These are phyloP conservation scores for Yarrowia sp. DNA, from an alignment of 805 yeast genomes.

Conservation along the genomic window DNA sequence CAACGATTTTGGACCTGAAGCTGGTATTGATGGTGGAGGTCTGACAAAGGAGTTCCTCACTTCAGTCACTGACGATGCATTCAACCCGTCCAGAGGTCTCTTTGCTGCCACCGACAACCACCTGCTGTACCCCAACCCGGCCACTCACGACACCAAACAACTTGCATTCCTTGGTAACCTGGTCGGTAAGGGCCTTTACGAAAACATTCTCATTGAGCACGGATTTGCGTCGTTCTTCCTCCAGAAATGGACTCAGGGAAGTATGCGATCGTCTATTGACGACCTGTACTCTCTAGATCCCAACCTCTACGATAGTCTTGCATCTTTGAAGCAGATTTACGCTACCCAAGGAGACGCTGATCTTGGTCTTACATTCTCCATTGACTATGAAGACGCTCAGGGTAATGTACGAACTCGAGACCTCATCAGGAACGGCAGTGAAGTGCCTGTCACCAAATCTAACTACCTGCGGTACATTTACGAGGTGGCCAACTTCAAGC, in stretches of 20 bases:
- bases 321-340: constrained; percentile 58
- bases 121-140: constrained; percentile 78
- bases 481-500: constrained; percentile 76
- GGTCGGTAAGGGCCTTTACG: constrained; percentile 88
- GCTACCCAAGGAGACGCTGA: constrained; percentile 62
- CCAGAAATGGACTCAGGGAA: constrained; percentile 61
- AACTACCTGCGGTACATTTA: constrained; percentile 79
- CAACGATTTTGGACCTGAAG: constrained; percentile 79
- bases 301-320: constrained; percentile 66
- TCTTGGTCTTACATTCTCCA: constrained; percentile 71
- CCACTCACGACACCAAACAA: constrained; percentile 51
- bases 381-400: constrained; percentile 57
- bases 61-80: constrained; percentile 71
- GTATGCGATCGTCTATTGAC: constrained; percentile 65
- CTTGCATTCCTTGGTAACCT: constrained; percentile 77
- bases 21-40: constrained; percentile 98
- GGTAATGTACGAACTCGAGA: constrained; percentile 54
- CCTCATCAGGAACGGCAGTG: constrained; percentile 66
- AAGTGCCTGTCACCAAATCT: constrained; percentile 59
- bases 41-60: constrained; percentile 89
- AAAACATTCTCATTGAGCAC: constrained; percentile 78
- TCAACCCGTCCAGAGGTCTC: constrained; percentile 53
- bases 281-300: constrained; percentile 77
- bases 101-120: constrained; percentile 59
- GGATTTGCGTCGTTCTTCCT: constrained; percentile 87